Evolutionary conservation across 2,329 filamentous ascomycete genomes (phyloP), one percentile per base, ranked within the genome.

Genomic region (Aureobasidium leucospermi): DNA sequence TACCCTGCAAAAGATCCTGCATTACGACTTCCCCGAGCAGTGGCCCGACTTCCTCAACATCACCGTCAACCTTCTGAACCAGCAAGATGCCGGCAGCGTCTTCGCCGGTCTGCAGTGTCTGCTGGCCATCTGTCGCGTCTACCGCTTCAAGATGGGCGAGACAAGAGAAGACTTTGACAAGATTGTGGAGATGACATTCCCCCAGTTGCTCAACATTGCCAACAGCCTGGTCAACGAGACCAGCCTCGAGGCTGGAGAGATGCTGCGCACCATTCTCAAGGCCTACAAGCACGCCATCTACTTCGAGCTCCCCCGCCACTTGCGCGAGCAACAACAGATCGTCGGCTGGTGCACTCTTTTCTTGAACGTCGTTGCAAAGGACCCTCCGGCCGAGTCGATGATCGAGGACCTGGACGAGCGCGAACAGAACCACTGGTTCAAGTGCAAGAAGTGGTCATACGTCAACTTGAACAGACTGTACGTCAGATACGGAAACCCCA

Each of bases 401-500:
- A 74, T 80, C 60, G 90, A 95, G 62, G 89, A 89, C 62, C 77
- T 87, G 56, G 85, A 90, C 61, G 93, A 97, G 70, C 85, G 94
- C 60, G 94, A 97, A 75, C 84, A 87, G 68, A 92, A 96, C 71
- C 91, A 96, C 74, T 99, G 94, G 93, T 99, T 93, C 93, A 99
- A 97, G 79, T 89, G 92, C 64, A 97, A 97, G 85, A 99, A 99
- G 76, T 97, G 94, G 94, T 89, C 93, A 13, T 99, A 96, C 75
- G 96, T 94, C 69, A 97, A 97, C 74, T 77, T 99, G 67, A 99
- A 99, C 77, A 85, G 94, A 63, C 83, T 99, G 16, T 99, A 94
- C 70, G 92, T 97, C 68, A 66, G 92, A 74, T 96, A 99, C 69
- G 94, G 94, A 62, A 97, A 96, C 77, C 89, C 89, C 10, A 79